Conservation (phyloP, 2,329 filamentous ascomycete genomes). For the Daldinia eschscholtzii region DNA sequence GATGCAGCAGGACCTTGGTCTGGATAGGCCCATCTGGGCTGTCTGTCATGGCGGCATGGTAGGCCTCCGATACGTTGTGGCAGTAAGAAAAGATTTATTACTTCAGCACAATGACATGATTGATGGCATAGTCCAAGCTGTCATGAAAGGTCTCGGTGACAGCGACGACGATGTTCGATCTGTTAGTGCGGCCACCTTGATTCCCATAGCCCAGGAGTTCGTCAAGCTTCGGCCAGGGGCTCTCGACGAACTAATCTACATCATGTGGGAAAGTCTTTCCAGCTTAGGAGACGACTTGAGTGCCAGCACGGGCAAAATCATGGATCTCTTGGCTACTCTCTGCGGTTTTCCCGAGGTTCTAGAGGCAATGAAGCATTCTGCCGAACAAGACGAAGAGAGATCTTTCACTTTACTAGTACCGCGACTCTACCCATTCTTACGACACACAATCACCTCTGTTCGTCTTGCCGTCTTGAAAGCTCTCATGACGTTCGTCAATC, state of each 20-base stretch:
- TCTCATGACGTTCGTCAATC: conserved; percentile 89
- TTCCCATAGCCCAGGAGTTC: conserved; percentile 95
- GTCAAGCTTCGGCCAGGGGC: conserved; percentile 84
- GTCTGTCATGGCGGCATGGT: conserved; percentile 99
- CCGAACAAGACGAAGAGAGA: conserved; percentile 82
- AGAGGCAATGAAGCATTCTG: conserved; percentile 92
- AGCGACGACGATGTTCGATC: conserved; percentile 95
- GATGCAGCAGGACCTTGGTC: conserved; percentile 84
- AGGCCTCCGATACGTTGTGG: conserved; percentile 92
- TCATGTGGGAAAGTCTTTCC: conserved; percentile 97
- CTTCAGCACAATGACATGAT: conserved; percentile 87
- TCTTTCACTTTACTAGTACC: conserved; percentile 95
- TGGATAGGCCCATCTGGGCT: conserved; percentile 86
- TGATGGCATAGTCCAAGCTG: conserved; percentile 90
- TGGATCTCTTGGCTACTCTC: conserved; percentile 96
- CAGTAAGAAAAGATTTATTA: conserved; percentile 91
- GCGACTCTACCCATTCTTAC: conserved; percentile 92
- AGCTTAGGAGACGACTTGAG: conserved; percentile 97
- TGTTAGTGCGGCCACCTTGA: conserved; percentile 95
- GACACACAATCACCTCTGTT: conserved; percentile 97
- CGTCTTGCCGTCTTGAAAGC: conserved; percentile 93
- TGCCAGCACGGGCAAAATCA: conserved; percentile 96
- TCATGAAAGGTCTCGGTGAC: conserved; percentile 94
- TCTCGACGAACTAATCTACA: conserved; percentile 86
- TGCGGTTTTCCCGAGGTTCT: conserved; percentile 95